phyloP scores from a whole-genome alignment of 176 grass and related monocot species.

The Rhynchospora tenuis region DNA sequence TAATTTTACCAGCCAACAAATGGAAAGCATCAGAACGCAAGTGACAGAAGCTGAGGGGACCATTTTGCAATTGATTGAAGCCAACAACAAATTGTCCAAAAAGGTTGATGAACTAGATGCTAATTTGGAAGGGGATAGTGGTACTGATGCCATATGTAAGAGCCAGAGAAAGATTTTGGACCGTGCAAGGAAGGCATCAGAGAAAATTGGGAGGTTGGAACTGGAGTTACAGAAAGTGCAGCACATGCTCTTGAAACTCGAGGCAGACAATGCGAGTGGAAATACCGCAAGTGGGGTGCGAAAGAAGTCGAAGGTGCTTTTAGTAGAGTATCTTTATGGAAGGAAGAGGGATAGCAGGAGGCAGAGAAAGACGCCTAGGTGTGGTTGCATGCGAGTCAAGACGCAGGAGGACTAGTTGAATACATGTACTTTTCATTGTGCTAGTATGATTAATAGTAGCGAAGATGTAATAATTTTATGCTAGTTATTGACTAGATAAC shows the following conservation, averaged over 20 bases:
- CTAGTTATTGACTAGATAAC: slow-evolving; percentile 29
- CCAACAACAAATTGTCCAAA: slow-evolving; percentile 63
- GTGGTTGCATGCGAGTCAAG: slow-evolving; percentile 73
- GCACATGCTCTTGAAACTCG: slow-evolving; percentile 48
- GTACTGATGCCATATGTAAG: slow-evolving; percentile 39
- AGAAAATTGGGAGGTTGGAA: slow-evolving; percentile 76
- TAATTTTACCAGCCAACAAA: slow-evolving; percentile 19
- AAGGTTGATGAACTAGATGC: slow-evolving; percentile 60
- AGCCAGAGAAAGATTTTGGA: slow-evolving; percentile 82
- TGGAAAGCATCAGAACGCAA: slow-evolving; percentile 47
- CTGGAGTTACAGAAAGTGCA: slow-evolving; percentile 67
- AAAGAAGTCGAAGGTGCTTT: slow-evolving; percentile 50
- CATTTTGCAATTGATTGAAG: slow-evolving; percentile 64
- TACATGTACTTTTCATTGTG: background rate
- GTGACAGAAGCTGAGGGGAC: slow-evolving; percentile 57
- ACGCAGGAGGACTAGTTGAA: slow-evolving; percentile 33
- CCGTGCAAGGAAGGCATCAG: slow-evolving; percentile 60
- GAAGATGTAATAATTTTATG: slow-evolving; percentile 16
- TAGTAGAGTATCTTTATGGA: slow-evolving; percentile 84
- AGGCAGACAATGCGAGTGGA: slow-evolving; percentile 48
- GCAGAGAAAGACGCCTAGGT: slow-evolving; percentile 43
- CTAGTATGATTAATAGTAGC: background rate
- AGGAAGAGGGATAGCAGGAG: slow-evolving; percentile 44
- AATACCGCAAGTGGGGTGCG: slow-evolving; percentile 34
- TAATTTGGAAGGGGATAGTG: slow-evolving; percentile 6